phyloP scores from a whole-genome alignment of 208 protist species.

The Leishmania amazonensis region DNA sequence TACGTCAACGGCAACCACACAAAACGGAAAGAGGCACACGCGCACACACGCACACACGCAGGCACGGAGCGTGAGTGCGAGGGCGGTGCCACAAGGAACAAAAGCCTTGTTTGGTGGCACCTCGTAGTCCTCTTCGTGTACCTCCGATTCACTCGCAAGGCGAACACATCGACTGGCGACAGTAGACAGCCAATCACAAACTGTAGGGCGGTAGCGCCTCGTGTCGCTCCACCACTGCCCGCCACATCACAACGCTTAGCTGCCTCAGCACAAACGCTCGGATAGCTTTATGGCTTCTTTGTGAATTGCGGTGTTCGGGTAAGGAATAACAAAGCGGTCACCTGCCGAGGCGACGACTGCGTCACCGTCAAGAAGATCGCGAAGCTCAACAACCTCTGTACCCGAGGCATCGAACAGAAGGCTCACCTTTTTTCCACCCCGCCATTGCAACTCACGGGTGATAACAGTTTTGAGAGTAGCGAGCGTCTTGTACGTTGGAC shows the following conservation, averaged over 20 bases:
- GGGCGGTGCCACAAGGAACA: no score
- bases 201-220: not conserved
- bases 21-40: not conserved
- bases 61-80: not conserved
- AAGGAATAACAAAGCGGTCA: conserved; percentile 86
- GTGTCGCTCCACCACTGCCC: not conserved
- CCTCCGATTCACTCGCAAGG: not conserved
- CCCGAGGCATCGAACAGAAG: conserved; percentile 81
- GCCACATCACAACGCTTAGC: not conserved
- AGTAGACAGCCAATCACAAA: not conserved
- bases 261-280: conserved; percentile 11
- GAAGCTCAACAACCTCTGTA: conserved; percentile 56
- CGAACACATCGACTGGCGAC: not conserved
- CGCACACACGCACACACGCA: not conserved
- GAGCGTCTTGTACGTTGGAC: conserved; percentile 84
- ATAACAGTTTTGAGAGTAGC: conserved; percentile 67
- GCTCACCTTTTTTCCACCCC: conserved; percentile 73
- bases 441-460: conserved; percentile 84
- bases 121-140: not conserved
- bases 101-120: not conserved
- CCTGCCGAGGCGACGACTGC: conserved; percentile 81
- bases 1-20: not conserved
- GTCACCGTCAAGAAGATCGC: conserved; percentile 60
- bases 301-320: conserved; percentile 70
- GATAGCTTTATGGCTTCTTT: conserved; percentile 61